Base-by-base conservation (phyloP, 2,329 filamentous ascomycete genomes). In the Diaporthe velutina region DNA sequence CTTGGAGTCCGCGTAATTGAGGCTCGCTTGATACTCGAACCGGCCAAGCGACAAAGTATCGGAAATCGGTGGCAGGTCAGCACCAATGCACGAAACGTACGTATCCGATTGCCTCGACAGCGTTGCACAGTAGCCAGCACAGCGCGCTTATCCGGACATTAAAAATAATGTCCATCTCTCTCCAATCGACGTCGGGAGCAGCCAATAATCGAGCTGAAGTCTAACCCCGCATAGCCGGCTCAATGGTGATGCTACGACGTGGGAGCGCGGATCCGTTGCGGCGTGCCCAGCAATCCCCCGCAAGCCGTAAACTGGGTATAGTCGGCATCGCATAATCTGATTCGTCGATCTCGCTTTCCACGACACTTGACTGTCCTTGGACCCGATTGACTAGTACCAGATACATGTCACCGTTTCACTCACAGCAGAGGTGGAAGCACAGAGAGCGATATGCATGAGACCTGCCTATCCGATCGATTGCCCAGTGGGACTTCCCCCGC, bases 191-290 rank as follows among this genome's bases (percentile, higher is more conserved):
- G 1, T 40, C 19, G 7, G 4, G 22, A 45, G 22, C 61, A 45
- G 38, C 71, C 66, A 74, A 60, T 71, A n/a, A 64, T 68, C 30
- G 25, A 57, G n/a, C 25, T 58, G 74, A 67, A 66, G 57, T 42
- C 19, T 66, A 42, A 58, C 74, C 74, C 74, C 74, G 66, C 74
- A 75, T 42, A 45, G 42, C 17, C 50, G 40, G 64, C 54, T 61
- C 15, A 58, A 30, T 73, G 71, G 38, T 60, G 52, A 67, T 55
- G 42, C 28, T 71, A 74, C 38, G 40, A 45, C 71, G 40, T 74
- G 71, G 61, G 42, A 50, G 66, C 45, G 64, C 28, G 30, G 35
- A 70, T 60, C 30, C 33, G n/a, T 28, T 54, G 61, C 57, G 28
- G 40, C 10, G 30, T 19, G 58, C 57, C 54, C 35, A 48, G 64